Percentiles rank a stretch among this genome's conserved stretches.
These are phyloP conservation scores for Antarctomyces pellizariae DNA, from an alignment of 495 filamentous ascomycete genomes.

Conservation along the genomic window DNA sequence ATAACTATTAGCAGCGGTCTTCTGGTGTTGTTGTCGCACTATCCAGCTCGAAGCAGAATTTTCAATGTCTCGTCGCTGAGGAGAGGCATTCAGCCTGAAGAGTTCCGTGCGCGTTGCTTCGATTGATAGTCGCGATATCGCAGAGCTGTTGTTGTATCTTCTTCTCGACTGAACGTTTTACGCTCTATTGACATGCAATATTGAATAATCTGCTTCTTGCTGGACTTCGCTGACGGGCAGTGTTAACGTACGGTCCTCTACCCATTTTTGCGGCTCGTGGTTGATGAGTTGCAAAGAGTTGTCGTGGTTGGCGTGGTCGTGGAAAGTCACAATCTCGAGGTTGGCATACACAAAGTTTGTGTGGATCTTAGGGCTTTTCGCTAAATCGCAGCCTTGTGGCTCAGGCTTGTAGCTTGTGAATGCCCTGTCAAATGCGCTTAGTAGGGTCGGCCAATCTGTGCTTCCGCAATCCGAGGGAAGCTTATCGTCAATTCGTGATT, in stretches of 20 bases:
- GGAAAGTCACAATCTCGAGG: too few species aligned
- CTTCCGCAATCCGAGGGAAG: too few species aligned
- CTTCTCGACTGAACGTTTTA: background rate
- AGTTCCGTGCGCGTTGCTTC: background rate
- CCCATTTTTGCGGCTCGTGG: conserved; percentile 9
- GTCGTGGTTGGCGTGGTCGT: too few species aligned
- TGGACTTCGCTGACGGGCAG: background rate
- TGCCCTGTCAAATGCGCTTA: too few species aligned
- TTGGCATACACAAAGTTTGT: too few species aligned
- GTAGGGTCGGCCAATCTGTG: too few species aligned
- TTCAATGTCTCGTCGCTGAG: background rate
- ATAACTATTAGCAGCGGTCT: conserved; percentile 3
- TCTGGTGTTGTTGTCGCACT: conserved; percentile 4
- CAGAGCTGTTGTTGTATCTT: background rate
- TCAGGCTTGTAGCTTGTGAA: too few species aligned
- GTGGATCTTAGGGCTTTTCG: too few species aligned
- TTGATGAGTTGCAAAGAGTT: too few species aligned
- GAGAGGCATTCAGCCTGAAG: background rate
- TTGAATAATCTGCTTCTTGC: background rate
- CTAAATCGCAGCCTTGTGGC: too few species aligned
- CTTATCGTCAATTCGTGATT: too few species aligned
- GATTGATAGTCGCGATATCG: background rate
- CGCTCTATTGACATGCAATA: background rate
- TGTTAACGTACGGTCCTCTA: conserved; percentile 12
- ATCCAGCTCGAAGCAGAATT: background rate